Percentiles rank a stretch among this genome's conserved stretches.
Evolutionary conservation across 345 rosid genomes (phyloP).

Genomic region (Populus euphratica): DNA sequence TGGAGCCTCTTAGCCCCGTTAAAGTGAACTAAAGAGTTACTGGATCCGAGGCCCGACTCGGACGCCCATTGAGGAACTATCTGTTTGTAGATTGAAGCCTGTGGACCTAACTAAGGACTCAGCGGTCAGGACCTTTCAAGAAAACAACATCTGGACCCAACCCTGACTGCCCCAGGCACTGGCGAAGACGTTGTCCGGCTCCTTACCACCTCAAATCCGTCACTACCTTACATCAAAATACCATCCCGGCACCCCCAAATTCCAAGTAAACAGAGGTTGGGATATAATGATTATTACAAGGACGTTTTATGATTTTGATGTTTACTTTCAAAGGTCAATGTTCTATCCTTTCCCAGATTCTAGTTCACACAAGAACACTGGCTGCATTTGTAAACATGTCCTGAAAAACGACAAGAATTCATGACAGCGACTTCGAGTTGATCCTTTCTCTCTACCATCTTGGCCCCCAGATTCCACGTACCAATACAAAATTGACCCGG

Average conservation of each 20-base stretch:
- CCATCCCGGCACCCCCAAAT: background rate
- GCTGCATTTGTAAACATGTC: background rate
- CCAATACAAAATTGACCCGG: background rate
- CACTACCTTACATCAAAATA: background rate
- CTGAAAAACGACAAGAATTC: background rate
- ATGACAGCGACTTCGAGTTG: slow-evolving; percentile 24
- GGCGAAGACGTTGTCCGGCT: background rate
- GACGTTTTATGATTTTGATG: background rate
- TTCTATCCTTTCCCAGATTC: background rate
- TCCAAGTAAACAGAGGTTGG: background rate
- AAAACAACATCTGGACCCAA: background rate
- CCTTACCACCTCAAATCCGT: background rate
- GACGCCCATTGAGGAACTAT: background rate
- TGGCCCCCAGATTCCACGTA: background rate
- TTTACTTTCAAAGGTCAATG: background rate
- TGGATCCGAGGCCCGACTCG: background rate
- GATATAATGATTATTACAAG: background rate
- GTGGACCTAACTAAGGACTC: background rate
- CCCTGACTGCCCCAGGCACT: background rate
- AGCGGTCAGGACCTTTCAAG: background rate
- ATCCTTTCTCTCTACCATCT: background rate
- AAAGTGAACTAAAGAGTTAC: background rate
- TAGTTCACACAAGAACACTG: background rate
- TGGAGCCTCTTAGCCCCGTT: background rate
- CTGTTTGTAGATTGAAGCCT: background rate